Evolutionary conservation across 352 stramenopile species (phyloP), one percentile per base, ranked within the genome.

Genomic region (Phytophthora cryptogea): DNA sequence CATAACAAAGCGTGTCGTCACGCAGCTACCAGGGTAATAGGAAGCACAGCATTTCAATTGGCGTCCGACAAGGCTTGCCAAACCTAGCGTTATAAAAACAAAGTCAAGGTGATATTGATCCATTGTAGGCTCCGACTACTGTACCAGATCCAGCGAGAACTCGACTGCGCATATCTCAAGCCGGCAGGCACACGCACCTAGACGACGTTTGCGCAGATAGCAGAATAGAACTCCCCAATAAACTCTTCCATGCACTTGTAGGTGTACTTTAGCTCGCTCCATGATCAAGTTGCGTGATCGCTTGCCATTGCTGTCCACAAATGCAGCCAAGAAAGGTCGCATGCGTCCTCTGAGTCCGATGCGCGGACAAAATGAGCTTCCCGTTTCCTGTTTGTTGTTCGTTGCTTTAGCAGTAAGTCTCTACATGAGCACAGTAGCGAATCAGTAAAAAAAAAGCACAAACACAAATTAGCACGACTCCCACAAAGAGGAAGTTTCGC

Each of bases 1-100:
- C 10, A 62, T 89, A 13, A 80, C 83, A 13, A 90, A 92, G 36
- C 72, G 80, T 10, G 80, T 92, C 23, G 68, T 80, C 16, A 55
- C 54, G 2, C 42, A 62, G 20, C 11, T 31, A 20, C 54, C 68
- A 57, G 33, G 17, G 31, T 48, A 60, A 26, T 45, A 54, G 28
- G 31, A 47, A 50, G 20, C 11, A 14, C 45, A 17, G 11, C 20
- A 53, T 14, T 23, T 23, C 30, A 35, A 9, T 49, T 23, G 33
- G 20, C 20, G 2, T 23, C 1, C 20, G 20, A 23, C 20, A 23
- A 23, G 20, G 20, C 2, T 23, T 23, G 20, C 20, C 20, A 2
- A 3, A 2, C 20, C 20, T 23, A 23, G 2, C 1, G 20, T 23
- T 23, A 23, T n/a, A 23, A 23, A 23, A 23, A 23, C 20, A 37